Evolutionary conservation across 768 basidiomycete species (phyloP).

Genomic region (Paxillus involutus): DNA sequence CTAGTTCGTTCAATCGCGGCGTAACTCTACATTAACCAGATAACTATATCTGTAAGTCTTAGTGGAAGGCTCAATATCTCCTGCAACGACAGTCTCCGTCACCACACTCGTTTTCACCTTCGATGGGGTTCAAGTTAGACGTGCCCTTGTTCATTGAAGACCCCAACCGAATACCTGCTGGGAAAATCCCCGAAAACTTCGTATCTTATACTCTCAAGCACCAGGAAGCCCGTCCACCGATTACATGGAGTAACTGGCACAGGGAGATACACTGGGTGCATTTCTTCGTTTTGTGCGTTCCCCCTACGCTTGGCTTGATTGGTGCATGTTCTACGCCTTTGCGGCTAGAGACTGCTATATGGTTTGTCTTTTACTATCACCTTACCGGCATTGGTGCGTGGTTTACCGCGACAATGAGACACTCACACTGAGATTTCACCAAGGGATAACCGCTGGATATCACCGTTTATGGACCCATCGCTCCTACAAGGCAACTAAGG

Average conservation of each 20-base stretch:
- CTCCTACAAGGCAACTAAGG: no score
- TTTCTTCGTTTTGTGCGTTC: conserved; percentile 62
- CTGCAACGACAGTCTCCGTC: neutral
- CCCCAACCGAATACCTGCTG: conserved; percentile 4
- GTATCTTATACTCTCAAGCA: conserved; percentile 66
- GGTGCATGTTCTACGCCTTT: no score
- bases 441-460: conserved; percentile 85
- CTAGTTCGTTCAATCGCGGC: no score
- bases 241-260: conserved; percentile 52
- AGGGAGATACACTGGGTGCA: conserved; percentile 72
- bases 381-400: conserved; percentile 72
- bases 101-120: neutral
- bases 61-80: no score
- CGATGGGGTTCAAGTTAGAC: neutral
- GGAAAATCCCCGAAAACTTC: conserved; percentile 67
- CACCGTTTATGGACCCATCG: conserved; percentile 95
- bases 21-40: no score
- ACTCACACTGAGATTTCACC: neutral
- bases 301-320: conserved; percentile 74
- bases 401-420: neutral
- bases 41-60: no score
- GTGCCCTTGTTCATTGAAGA: neutral
- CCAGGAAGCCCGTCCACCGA: conserved; percentile 60
- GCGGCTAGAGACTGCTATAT: no score
- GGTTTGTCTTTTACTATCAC: conserved; percentile 59